A percentile compares a stretch with the other conserved stretches of the same genome.
These are phyloP conservation scores for Anisodus tanguticus DNA, from an alignment of 257 asterid species.

Conservation along the genomic window DNA sequence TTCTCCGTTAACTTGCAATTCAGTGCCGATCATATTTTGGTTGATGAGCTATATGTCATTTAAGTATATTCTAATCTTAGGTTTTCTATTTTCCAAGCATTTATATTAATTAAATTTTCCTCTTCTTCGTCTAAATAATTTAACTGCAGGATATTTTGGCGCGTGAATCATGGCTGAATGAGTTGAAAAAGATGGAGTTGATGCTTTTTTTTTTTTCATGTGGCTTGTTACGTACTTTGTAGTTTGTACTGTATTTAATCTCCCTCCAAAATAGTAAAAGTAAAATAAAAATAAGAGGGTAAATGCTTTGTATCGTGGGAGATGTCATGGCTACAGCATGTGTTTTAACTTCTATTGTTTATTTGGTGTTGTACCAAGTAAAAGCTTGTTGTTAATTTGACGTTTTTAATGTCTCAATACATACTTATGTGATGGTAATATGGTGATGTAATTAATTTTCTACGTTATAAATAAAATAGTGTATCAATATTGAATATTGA, in stretches of 20 bases:
- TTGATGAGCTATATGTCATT: neutral
- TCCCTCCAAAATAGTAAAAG: neutral
- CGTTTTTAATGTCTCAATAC: neutral
- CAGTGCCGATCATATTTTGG: neutral
- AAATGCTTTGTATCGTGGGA: neutral
- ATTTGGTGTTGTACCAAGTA: slow-evolving; percentile 8
- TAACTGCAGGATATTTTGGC: slow-evolving; percentile 22
- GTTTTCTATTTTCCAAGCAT: neutral
- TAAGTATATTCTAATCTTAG: neutral
- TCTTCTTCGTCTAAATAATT: neutral
- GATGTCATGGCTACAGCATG: neutral
- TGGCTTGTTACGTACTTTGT: neutral
- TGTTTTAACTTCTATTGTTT: neutral
- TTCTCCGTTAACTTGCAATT: neutral
- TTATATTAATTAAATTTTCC: neutral
- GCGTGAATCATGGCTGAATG: neutral
- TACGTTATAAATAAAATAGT: no score
- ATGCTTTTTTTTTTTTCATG: neutral
- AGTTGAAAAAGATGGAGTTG: neutral
- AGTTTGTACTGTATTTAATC: neutral
- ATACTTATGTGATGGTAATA: neutral
- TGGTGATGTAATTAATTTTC: neutral
- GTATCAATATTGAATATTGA: no score
- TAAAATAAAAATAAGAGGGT: neutral
- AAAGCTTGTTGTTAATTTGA: neutral